Evolutionary conservation across 2,329 filamentous ascomycete genomes (phyloP).

Genomic region (Fonsecaea monophora): DNA sequence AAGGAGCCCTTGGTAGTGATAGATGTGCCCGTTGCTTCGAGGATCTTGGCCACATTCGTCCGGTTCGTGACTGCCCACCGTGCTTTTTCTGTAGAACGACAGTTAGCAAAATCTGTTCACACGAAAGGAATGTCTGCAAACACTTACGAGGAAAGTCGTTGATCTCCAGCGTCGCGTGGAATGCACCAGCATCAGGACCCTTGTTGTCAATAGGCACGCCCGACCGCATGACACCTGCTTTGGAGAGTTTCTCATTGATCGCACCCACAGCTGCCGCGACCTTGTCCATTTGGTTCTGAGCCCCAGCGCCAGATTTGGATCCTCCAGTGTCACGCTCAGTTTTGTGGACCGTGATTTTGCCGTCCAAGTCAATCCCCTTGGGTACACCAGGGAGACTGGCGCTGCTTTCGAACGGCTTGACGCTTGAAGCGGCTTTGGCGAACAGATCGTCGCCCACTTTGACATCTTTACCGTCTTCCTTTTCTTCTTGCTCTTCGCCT

Average conservation of each 20-base stretch:
- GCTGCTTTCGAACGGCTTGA: conserved; percentile 66
- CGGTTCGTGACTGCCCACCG: conserved; percentile 98
- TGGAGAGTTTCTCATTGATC: conserved; percentile 89
- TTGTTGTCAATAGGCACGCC: conserved; percentile 98
- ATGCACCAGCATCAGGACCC: conserved; percentile 93
- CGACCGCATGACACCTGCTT: conserved; percentile 84
- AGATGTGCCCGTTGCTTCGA: conserved; percentile 90
- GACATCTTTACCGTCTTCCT: conserved; percentile 69
- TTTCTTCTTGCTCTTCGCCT: conserved; percentile 72
- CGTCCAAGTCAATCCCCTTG: conserved; percentile 67
- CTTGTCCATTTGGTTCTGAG: conserved; percentile 77
- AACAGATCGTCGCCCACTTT: conserved; percentile 65
- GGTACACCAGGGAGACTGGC: conserved; percentile 53
- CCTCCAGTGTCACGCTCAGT: conserved; percentile 61
- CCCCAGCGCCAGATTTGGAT: conserved; percentile 44
- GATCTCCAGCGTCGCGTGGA: conserved; percentile 96
- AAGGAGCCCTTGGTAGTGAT: conserved; percentile 98
- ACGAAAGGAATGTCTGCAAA: conserved; percentile 12
- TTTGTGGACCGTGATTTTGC: conserved; percentile 75
- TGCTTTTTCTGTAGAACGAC: conserved; percentile 71
- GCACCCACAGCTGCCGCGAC: conserved; percentile 88
- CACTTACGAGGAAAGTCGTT: conserved; percentile 88
- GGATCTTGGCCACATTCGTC: conserved; percentile 97
- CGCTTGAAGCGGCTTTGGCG: conserved; percentile 67
- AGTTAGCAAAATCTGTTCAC: conserved; percentile 24